Evolutionary conservation across 192 early-diverging fungal species (phyloP).

Genomic region (Gryganskiella cystojenkinii): DNA sequence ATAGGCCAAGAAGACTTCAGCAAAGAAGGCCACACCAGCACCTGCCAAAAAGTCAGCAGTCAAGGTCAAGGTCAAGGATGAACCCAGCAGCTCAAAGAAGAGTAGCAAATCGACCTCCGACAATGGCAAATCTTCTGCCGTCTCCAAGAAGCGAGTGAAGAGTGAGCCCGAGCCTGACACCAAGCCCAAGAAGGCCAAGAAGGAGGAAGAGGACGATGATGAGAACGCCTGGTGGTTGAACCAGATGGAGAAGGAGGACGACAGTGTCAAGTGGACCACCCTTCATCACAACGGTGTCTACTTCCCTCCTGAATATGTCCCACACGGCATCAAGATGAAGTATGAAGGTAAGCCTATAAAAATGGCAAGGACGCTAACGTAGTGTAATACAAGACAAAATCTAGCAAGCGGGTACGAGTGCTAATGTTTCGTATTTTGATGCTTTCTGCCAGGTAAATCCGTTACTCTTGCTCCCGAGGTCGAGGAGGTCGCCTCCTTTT

Average conservation of each 20-base stretch:
- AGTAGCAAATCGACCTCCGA: slow-evolving; percentile 11
- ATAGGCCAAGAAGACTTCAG: slow-evolving; percentile 38
- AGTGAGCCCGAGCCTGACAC: slow-evolving; percentile 29
- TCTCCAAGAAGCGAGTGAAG: slow-evolving; percentile 46
- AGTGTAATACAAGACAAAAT: too few species aligned
- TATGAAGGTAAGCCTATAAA: slow-evolving; percentile 86
- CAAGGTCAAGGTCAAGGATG: slow-evolving; percentile 25
- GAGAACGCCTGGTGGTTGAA: slow-evolving; percentile 79
- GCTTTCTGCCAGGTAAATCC: slow-evolving; percentile 50
- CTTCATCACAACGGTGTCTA: slow-evolving; percentile 88
- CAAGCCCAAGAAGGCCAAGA: slow-evolving; percentile 31
- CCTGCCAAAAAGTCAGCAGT: slow-evolving; percentile 31
- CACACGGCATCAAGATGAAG: slow-evolving; percentile 88
- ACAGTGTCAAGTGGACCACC: slow-evolving; percentile 84
- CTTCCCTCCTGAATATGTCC: slow-evolving; percentile 92
- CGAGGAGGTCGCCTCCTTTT: slow-evolving; percentile 97
- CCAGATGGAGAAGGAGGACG: slow-evolving; percentile 69
- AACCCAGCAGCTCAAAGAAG: slow-evolving; percentile 10
- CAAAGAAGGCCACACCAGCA: slow-evolving; percentile 4
- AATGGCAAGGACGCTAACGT: too few species aligned
- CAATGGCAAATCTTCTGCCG: slow-evolving; percentile 7
- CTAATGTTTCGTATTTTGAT: not conserved
- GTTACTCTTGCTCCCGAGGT: slow-evolving; percentile 76
- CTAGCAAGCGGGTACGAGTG: not conserved
- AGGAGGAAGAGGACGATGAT: slow-evolving; percentile 53